Evolutionary conservation across 169 alveolate genomes (phyloP).

Genomic region (Plasmodium sp.): DNA sequence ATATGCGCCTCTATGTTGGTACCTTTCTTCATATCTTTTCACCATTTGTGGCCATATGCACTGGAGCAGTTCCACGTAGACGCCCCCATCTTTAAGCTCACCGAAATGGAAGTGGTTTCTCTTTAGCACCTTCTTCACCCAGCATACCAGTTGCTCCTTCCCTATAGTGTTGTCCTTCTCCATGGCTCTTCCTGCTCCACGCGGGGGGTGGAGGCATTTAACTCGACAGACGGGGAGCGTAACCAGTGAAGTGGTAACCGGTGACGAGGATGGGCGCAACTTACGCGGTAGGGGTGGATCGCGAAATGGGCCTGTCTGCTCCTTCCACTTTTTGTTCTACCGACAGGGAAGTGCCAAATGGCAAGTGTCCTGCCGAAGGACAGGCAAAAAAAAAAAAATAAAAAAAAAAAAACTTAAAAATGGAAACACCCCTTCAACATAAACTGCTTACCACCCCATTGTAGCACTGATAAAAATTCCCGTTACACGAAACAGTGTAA

Average conservation of each 20-base stretch:
- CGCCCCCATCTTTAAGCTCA: constrained; percentile 52
- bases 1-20: neutral
- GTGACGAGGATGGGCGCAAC: no score
- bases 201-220: neutral
- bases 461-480: neutral
- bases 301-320: neutral
- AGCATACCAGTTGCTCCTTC: constrained; percentile 53
- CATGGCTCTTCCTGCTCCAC: constrained; percentile 7
- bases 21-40: constrained; percentile 6
- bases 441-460: neutral
- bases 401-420: neutral
- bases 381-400: neutral
- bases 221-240: neutral
- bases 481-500: neutral
- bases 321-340: neutral
- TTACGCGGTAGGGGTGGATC: neutral
- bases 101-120: constrained; percentile 31
- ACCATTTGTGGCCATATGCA: constrained; percentile 76
- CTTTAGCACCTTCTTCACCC: constrained; percentile 38
- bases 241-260: no score
- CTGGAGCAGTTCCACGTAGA: constrained; percentile 55
- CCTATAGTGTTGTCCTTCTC: constrained; percentile 37
- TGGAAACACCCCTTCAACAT: neutral
- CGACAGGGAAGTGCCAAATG: neutral
- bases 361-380: neutral